Evolutionary conservation across 495 filamentous ascomycete species (phyloP), one percentile per base, ranked within the genome.

Genomic region (Bryoglossum gracile): DNA sequence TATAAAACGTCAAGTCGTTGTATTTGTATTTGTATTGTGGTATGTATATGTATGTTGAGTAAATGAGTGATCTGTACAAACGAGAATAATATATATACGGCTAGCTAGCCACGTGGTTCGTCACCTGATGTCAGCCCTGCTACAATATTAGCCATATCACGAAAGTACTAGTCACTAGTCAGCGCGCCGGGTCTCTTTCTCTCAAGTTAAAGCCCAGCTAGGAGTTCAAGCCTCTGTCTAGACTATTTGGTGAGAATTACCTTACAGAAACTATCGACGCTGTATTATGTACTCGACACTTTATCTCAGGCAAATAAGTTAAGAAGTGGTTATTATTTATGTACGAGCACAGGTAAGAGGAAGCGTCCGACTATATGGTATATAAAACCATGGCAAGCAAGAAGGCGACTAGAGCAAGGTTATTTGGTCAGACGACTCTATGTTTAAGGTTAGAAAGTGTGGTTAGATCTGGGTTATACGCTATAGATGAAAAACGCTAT

Each of bases 141-240:
- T 13, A 13, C 13, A 6, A 13, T 30, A 30, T 30, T 13, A 5
- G 26, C 26, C 26, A 30, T 30, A 30, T 30, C 26, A 6, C 26
- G 13, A 30, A 13, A 30, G 26, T n/a, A n/a, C n/a, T n/a, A n/a
- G n/a, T n/a, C n/a, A 30, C 13, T 30, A 13, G 26, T 30, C 26
- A 13, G 13, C 26, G 26, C 26, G 26, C 13, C 26, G 26, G 6
- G 6, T 30, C 13, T 6, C 26, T 13, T 30, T 30, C 13, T 30
- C 26, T 5, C 26, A 30, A 30, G 26, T 30, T 13, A 30, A 30
- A 30, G 26, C 26, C 26, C 26, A 30, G 26, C 26, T 30, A 30
- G 26, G 26, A 13, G 60, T 59, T 70, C 8, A 42, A 42, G 39
- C 39, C n/a, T 46, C 25, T 3, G 24, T 22, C 8, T 26, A 35